Evolutionary conservation across 768 basidiomycete genomes (phyloP), one percentile per base, ranked within the genome.

Genomic region (Leccinum ochraceum): DNA sequence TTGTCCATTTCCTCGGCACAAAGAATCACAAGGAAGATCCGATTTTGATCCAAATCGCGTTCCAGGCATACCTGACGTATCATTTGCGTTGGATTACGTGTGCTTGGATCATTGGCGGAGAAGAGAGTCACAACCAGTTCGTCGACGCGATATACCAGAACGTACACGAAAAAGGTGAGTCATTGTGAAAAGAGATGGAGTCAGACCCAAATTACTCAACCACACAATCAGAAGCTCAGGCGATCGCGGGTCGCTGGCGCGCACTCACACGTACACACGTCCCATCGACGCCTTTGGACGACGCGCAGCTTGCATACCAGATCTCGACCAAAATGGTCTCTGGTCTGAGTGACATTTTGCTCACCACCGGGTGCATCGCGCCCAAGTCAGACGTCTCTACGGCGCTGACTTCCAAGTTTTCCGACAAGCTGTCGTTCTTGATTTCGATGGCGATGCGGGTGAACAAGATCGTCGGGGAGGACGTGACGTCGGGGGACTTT

Each of bases 381-480:
- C 54, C 61, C n/a, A 66, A 61, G 57, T 20, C 61, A 1, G 68
- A 72, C 14, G 68, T 83, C 5, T 74, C 76, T 20, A 75, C 78
- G 4, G 72, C 75, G 7, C 71, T 86, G 53, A 70, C 73, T 8
- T 66, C 73, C 5, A 77, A 75, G 28, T 86, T 86, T 63, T 71
- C 74, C 1, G 78, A 76, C 0, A 77, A 78, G 14, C 73, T 86
- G 26, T 65, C 67, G 16, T 67, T 74, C 13, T 74, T 86, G 37
- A 77, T 81, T 37, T 75, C 77, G 22, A 68, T 77, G 6, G 82
- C 85, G 2, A 74, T 81, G 59, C 76, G 76, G 8, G 71, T 87
- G 59, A 85, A 85, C 58, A 73, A 73, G 63, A 70, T 74, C 30
- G 57, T 74, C 2, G 63, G 69, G 9, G 70, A 71, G 44, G 73